Conservation (phyloP, 1,139 yeast genomes). For the Taiozyma sp. region DNA sequence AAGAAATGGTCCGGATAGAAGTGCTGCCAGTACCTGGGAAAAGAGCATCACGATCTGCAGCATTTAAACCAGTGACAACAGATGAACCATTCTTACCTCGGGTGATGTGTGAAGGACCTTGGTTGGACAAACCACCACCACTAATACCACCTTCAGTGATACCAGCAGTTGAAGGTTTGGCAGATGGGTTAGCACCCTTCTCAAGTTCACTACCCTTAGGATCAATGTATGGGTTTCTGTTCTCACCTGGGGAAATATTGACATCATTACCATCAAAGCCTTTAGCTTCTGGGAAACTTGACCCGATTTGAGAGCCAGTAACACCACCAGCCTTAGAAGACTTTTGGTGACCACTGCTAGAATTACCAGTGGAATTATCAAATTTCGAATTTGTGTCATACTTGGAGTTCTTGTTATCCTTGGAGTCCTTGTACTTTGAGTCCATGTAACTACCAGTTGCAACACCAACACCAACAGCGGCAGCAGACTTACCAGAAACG, state of each 20-base stretch:
- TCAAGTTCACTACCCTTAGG: neutral
- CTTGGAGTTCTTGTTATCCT: neutral
- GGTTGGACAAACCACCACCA: neutral
- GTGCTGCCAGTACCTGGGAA: neutral
- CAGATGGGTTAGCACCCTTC: neutral
- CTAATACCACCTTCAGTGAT: neutral
- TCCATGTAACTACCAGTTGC: constrained; percentile 10
- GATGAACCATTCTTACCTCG: neutral
- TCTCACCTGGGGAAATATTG: neutral
- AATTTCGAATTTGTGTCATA: neutral
- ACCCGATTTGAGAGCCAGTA: neutral
- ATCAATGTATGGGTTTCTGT: neutral
- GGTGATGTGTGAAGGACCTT: neutral
- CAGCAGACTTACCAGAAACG: neutral
- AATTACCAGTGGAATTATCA: neutral
- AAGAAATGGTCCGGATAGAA: neutral
- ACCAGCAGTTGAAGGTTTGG: neutral
- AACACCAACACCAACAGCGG: neutral
- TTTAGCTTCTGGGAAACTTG: neutral
- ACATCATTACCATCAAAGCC: neutral
- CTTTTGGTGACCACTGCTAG: neutral
- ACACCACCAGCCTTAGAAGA: neutral
- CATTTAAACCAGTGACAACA: neutral
- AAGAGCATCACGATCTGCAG: neutral
- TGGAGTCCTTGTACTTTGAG: constrained; percentile 5